Evolutionary conservation across 2,329 filamentous ascomycete genomes (phyloP).

Genomic region (Colletotrichum destructivum): DNA sequence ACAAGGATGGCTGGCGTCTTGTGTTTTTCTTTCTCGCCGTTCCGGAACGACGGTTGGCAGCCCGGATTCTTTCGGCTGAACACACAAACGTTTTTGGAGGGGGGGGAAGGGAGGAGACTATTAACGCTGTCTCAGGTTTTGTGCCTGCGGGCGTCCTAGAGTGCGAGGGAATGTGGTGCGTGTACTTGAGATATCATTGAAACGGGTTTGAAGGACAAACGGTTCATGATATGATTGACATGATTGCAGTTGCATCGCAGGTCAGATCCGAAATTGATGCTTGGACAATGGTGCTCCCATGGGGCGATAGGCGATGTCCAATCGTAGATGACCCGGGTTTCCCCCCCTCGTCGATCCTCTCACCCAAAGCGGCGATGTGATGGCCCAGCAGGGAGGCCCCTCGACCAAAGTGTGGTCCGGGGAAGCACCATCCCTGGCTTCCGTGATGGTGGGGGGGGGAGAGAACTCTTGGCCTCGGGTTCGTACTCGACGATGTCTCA

Average conservation of each 20-base stretch:
- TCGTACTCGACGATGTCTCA: constrained; percentile 13
- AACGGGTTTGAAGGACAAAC: not conserved
- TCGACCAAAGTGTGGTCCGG: constrained; percentile 1
- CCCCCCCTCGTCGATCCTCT: constrained; percentile 3
- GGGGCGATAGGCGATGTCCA: constrained; percentile 2
- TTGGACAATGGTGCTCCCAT: not conserved
- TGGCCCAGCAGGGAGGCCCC: not conserved
- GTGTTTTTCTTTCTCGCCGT: not conserved
- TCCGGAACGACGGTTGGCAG: too few species aligned
- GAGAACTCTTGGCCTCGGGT: not conserved
- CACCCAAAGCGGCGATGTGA: not conserved
- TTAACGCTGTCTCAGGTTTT: constrained; percentile 5
- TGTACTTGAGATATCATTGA: not conserved
- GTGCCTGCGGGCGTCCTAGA: not conserved
- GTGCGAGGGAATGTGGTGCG: not conserved
- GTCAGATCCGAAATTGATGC: not conserved
- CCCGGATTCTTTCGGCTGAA: too few species aligned
- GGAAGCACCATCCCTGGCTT: constrained; percentile 14
- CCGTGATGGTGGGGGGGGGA: constrained; percentile 3
- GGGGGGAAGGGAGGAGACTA: not conserved
- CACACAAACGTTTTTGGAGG: constrained; percentile 15
- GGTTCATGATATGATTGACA: not conserved
- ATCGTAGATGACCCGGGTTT: constrained; percentile 7
- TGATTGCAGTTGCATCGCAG: not conserved
- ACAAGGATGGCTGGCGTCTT: not conserved